These are phyloP conservation scores for Bjerkandera adusta DNA, from an alignment of 1,284 basidiomycete genomes.

Conservation along the genomic window DNA sequence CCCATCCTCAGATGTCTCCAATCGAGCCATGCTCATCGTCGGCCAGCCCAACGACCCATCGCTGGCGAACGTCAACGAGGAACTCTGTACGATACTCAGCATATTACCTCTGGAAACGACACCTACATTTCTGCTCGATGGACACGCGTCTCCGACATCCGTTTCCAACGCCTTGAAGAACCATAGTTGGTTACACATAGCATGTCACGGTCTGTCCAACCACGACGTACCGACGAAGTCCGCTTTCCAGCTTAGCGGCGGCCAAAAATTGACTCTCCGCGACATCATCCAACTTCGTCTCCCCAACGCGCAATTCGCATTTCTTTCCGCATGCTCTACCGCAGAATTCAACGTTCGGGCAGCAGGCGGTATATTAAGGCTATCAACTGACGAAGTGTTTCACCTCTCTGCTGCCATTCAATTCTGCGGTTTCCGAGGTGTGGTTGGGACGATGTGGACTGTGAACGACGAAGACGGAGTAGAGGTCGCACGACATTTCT, in stretches of 20 bases:
- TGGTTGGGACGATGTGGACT: conserved; percentile 37
- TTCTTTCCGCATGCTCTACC: conserved; percentile 15
- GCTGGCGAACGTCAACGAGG: no score
- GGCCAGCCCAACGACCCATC: no score
- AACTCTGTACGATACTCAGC: no score
- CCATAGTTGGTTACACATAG: no score
- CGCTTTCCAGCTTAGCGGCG: not conserved
- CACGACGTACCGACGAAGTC: no score
- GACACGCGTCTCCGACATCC: no score
- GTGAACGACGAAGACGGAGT: conserved; percentile 25
- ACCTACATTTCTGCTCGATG: no score
- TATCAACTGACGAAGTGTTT: conserved; percentile 30
- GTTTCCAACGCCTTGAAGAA: no score
- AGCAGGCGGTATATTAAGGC: not conserved
- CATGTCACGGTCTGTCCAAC: no score
- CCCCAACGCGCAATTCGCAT: conserved; percentile 14
- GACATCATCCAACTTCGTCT: conserved; percentile 10
- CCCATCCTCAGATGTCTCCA: no score
- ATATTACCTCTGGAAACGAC: no score
- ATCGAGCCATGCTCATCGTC: no score
- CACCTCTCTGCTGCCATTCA: conserved; percentile 32
- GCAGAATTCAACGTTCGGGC: not conserved
- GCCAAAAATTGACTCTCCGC: conserved; percentile 4
- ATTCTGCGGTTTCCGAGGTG: conserved; percentile 32
- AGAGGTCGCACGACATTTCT: conserved; percentile 8